These are phyloP conservation scores for Ophiostoma montium DNA, from an alignment of 2,329 filamentous ascomycete species.

Conservation along the genomic window DNA sequence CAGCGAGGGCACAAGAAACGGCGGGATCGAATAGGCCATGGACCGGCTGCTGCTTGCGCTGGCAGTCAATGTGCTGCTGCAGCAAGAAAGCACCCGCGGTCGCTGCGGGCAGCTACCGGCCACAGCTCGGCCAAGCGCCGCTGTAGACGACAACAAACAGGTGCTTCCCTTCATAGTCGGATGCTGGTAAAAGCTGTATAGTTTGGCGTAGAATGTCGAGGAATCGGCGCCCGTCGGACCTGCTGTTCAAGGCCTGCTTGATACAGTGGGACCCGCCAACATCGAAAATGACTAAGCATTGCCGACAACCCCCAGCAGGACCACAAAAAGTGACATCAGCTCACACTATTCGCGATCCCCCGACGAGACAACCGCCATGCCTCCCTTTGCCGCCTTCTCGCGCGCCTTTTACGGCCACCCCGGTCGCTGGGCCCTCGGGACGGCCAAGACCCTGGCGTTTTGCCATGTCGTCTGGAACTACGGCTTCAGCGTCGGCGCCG, in stretches of 20 bases:
- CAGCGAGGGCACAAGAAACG: background rate
- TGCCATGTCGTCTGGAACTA: conserved; percentile 44
- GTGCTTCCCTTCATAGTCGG: conserved; percentile 22
- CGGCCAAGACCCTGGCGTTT: conserved; percentile 31
- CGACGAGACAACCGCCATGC: conserved; percentile 13
- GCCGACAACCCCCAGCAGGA: too few species aligned
- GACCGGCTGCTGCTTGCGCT: background rate
- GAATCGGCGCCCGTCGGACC: too few species aligned
- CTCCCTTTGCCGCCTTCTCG: conserved; percentile 9
- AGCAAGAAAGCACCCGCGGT: too few species aligned
- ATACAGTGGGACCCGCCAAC: background rate
- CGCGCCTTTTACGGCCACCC: conserved; percentile 25
- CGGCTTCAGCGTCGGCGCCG: conserved; percentile 43
- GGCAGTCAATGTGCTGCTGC: too few species aligned
- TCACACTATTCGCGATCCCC: background rate
- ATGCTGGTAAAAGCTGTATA: too few species aligned
- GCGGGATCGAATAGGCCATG: background rate
- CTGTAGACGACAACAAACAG: conserved; percentile 30
- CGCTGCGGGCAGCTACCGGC: background rate
- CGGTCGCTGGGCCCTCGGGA: conserved; percentile 28
- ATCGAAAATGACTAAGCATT: conserved; percentile 1
- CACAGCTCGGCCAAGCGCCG: conserved; percentile 33
- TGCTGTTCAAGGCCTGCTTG: too few species aligned
- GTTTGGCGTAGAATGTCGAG: too few species aligned
- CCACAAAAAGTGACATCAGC: too few species aligned